Base-by-base conservation (phyloP, 768 basidiomycete species). In the Phylloporus sp. region DNA sequence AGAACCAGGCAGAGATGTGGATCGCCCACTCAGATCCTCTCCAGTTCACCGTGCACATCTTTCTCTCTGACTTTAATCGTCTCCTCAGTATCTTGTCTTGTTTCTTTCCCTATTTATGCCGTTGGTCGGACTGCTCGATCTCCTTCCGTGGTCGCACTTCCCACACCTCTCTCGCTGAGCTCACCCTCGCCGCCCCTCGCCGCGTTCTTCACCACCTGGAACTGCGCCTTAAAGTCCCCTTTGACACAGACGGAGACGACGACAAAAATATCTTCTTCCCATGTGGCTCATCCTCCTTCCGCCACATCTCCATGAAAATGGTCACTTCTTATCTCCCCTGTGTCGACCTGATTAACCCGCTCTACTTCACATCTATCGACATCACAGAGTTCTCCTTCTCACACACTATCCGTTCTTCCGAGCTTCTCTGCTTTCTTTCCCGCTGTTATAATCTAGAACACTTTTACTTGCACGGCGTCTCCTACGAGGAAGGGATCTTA, bases 21-120 rank as follows among this genome's bases (percentile, higher is more conserved):
- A 68, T 78, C 27, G 60, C 68, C 49, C 76, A 74, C 43, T 85
- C 85, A 4, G 55, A 66, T 6, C 80, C 80, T 0, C 73, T 86
- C 32, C 72, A 73, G 1, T 78, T 86, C 58, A 74, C 79, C 54
- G 70, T 88, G 45, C 71, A 80, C 32, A 61, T 88, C 50, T 66
- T 76, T 15, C 66, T 82, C 18, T 50, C 68, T 20, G 72, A 76
- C 49, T 66, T 73, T 24, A 80, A 85, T 51, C 69, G 70, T 50
- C 70, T 87, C 29, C 73, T 88, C 4, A 78, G 86, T 9, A 73
- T 88, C 52, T 70, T 89, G 29, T 82, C 84, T 0, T 84, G 82
- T 5, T 72, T 88, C 31, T 69, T 89, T 0, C 72, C 78, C 10
- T 69, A 76, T 26, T 60, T 87, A 38, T 61, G 71, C 51, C 79